Percentiles rank a stretch among this genome's conserved stretches.
Conservation (phyloP, 1,139 yeast genomes). For the Diutina rugosa region DNA sequence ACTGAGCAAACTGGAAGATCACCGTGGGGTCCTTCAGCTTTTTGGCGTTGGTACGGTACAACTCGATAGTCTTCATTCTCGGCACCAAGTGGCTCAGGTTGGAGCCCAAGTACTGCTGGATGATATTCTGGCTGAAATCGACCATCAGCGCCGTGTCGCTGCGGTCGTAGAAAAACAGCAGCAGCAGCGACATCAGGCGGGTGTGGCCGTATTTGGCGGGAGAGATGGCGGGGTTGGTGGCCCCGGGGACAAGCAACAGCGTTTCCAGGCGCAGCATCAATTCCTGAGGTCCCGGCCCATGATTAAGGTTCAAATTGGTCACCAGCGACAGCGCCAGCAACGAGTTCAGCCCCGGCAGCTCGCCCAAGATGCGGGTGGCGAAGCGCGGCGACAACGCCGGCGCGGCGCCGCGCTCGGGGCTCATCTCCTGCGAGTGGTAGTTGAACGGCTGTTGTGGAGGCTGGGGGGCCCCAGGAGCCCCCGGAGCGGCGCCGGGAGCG, state of each 20-base stretch:
- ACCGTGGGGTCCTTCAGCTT: slow-evolving; percentile 77
- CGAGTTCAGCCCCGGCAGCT: neutral
- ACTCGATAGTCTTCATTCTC: slow-evolving; percentile 73
- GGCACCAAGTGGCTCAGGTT: slow-evolving; percentile 45
- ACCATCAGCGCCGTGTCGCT: slow-evolving; percentile 19
- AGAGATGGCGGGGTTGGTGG: slow-evolving; percentile 1
- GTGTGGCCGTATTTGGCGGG: slow-evolving; percentile 13
- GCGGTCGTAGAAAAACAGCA: slow-evolving; percentile 23
- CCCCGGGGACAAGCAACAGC: slow-evolving; percentile 4
- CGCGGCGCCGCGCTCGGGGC: neutral
- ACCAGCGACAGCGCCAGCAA: slow-evolving; percentile 2
- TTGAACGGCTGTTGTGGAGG: neutral
- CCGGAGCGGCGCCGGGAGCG: too few relatives aligned
- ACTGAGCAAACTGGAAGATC: slow-evolving; percentile 83
- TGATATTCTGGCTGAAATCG: slow-evolving; percentile 28
- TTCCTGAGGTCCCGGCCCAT: neutral
- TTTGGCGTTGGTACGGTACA: slow-evolving; percentile 77
- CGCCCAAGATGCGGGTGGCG: neutral
- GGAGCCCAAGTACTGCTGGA: slow-evolving; percentile 42
- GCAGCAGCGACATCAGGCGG: slow-evolving; percentile 27
- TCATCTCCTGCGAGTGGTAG: neutral
- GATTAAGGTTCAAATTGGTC: neutral
- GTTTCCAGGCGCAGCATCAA: neutral
- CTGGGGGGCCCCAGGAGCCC: neutral
- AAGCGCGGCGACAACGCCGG: neutral